Evolutionary conservation across 2,329 filamentous ascomycete species (phyloP).

Genomic region (Drechslerella coelobrocha): DNA sequence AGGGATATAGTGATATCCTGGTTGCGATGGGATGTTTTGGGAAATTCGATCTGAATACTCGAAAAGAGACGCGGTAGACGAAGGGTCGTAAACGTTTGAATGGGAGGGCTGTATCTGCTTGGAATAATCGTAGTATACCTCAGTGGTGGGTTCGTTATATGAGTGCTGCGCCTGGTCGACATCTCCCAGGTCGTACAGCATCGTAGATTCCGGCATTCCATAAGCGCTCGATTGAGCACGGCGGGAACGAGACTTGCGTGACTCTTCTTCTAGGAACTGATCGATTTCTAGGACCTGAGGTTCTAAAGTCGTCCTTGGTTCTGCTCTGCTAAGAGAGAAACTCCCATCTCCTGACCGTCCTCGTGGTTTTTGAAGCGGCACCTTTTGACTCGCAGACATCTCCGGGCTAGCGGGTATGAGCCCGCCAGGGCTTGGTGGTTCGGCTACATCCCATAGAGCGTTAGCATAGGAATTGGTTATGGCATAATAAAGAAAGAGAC

Average conservation of each 20-base stretch:
- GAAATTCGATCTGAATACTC: neutral
- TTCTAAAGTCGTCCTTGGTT: neutral
- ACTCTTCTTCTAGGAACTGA: neutral
- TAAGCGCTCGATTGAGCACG: neutral
- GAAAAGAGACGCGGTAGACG: neutral
- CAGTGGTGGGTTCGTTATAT: neutral
- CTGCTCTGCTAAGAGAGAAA: neutral
- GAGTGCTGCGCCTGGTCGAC: neutral
- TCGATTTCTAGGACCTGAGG: constrained; percentile 1
- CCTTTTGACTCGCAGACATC: neutral
- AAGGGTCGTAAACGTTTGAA: neutral
- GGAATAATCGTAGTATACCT: neutral
- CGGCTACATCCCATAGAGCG: neutral
- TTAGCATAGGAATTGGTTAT: neutral
- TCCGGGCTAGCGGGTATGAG: neutral
- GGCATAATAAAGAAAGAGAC: neutral
- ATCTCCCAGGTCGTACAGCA: neutral
- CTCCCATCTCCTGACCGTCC: neutral
- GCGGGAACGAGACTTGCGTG: neutral
- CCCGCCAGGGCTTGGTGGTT: constrained; percentile 1
- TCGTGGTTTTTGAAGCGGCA: neutral
- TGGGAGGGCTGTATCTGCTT: neutral
- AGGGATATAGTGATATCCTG: neutral
- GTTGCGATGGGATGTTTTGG: neutral
- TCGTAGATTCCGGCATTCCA: neutral